Evolutionary conservation across 768 basidiomycete genomes (phyloP).

Genomic region (Asterophora lycoperdoides): DNA sequence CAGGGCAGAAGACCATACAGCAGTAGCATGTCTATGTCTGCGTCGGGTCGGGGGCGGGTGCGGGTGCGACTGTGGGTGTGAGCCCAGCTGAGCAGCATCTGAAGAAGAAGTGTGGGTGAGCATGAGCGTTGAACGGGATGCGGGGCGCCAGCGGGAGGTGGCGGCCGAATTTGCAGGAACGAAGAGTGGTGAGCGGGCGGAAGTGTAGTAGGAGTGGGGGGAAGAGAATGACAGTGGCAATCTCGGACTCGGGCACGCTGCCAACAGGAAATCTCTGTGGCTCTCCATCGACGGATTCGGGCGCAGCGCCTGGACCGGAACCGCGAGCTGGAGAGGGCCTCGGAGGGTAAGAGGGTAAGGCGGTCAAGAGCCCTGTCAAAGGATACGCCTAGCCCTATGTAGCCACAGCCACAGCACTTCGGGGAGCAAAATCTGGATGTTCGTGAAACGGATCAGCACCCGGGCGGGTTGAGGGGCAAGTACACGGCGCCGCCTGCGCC

Average conservation of each 20-base stretch:
- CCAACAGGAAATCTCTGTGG: slow-evolving; percentile 23
- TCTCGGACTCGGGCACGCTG: slow-evolving; percentile 11
- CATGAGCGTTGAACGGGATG: slow-evolving; percentile 1
- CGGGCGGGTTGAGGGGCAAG: slow-evolving; percentile 59
- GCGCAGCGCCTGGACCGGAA: no score
- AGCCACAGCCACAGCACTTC: no score
- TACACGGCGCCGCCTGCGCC: slow-evolving; percentile 58
- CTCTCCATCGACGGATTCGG: slow-evolving; percentile 35
- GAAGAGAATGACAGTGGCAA: slow-evolving; percentile 16
- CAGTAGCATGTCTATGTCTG: no score
- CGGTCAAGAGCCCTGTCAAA: no score
- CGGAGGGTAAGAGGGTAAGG: no score
- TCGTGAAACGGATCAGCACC: slow-evolving; percentile 69
- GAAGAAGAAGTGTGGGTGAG: no score
- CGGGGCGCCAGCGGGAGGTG: neutral
- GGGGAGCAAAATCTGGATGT: slow-evolving; percentile 49
- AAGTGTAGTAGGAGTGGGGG: neutral
- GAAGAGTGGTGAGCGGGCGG: slow-evolving; percentile 13
- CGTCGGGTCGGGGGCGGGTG: no score
- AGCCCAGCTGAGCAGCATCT: no score
- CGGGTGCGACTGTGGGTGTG: no score
- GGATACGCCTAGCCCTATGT: slow-evolving; percentile 17
- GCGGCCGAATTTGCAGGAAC: slow-evolving; percentile 33
- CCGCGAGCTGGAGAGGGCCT: no score
- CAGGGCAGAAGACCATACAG: no score